Evolutionary conservation across 179 eudicot species (phyloP).

Genomic region (Beta corolliflora): DNA sequence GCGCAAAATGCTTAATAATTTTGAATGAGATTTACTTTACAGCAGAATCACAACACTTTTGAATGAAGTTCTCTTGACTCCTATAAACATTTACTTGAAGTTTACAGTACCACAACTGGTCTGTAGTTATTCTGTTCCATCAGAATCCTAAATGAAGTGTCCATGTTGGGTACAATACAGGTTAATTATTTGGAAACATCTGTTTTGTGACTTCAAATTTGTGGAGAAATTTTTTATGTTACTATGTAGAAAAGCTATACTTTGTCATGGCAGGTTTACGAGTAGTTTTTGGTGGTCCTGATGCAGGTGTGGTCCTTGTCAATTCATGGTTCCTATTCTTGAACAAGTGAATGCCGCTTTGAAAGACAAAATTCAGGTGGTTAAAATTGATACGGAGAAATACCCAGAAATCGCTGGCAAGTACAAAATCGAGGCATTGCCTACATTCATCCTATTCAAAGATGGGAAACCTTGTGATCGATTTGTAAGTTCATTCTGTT

Average conservation of each 20-base stretch:
- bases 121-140: background rate
- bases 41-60: background rate
- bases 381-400: slow-evolving; percentile 96
- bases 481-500: slow-evolving; percentile 62
- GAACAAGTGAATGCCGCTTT: slow-evolving; percentile 63
- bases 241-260: background rate
- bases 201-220: background rate
- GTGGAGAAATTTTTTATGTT: background rate
- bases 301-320: slow-evolving; percentile 98
- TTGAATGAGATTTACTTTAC: background rate
- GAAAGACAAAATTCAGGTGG: slow-evolving; percentile 71
- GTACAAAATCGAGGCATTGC: slow-evolving; percentile 83
- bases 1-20: background rate
- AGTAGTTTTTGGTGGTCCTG: background rate
- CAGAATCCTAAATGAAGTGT: background rate
- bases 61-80: background rate
- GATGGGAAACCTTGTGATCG: slow-evolving; percentile 81
- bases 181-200: background rate
- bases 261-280: background rate
- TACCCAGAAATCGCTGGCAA: slow-evolving; percentile 73
- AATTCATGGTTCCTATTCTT: slow-evolving; percentile 88
- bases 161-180: background rate
- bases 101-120: background rate
- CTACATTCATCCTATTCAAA: slow-evolving; percentile 91
- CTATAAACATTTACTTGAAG: background rate